Evolutionary conservation across 192 early-diverging fungal genomes (phyloP), one percentile per base, ranked within the genome.

Genomic region (Entophlyctis luteolus): DNA sequence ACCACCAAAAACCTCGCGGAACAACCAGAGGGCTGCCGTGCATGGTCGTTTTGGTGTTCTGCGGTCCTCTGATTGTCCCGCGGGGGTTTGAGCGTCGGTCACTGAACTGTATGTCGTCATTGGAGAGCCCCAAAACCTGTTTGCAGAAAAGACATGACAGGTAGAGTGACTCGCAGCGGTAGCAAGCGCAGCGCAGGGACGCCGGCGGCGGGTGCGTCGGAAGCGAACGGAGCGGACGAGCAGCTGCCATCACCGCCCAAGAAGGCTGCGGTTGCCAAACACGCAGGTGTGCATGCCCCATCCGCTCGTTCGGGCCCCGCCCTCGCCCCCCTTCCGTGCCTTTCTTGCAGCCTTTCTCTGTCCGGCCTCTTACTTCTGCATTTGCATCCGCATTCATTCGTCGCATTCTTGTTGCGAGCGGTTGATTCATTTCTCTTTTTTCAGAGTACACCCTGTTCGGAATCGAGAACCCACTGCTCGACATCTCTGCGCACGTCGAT

Each of bases 391-490:
- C 8, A 42, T 42, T 8, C 39, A 42, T 42, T 42, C 39, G 39
- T 42, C 39, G 39, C 39, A 42, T n/a, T 12, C 8, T 12, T 42
- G 39, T n/a, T 8, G 10, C 39, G 39, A 42, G 39, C n/a, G 39
- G 10, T 42, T n/a, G 8, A 42, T 42, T n/a, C 39, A 12, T 42
- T 42, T 42, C 39, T 12, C n/a, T 42, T 42, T 42, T 42, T n/a
- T 42, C 60, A 65, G 66, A 75, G 31, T 76, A 56, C 80, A 53
- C 70, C 65, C 69, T 98, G 62, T 85, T 97, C 70, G 93, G 91
- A 68, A 90, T 96, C 80, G 95, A 90, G 76, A 99, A 99, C 86
- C 96, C 96, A 46, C 82, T 99, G 68, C 88, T 99, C 68, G 96
- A 99, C 84, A 99, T 99, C 74, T 94, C 90, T 52, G 89, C 90